phyloP scores from a whole-genome alignment of 2,329 filamentous ascomycete species.

The Aspergillus sergii region DNA sequence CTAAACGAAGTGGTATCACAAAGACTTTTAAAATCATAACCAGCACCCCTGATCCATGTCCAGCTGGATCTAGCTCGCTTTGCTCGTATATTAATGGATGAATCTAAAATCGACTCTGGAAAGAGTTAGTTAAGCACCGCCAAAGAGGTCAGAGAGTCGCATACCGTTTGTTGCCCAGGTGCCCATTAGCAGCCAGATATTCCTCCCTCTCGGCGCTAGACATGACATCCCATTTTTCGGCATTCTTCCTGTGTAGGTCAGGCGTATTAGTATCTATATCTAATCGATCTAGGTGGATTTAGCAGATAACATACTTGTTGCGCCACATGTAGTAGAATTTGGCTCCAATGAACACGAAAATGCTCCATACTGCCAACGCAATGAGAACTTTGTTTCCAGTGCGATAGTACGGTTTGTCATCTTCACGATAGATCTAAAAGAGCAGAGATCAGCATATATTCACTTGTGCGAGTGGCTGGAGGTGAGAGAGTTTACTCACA shows the following conservation, averaged over 20 bases:
- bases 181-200: slow-evolving; percentile 42
- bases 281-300: background rate
- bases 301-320: slow-evolving; percentile 38
- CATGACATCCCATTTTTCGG: slow-evolving; percentile 45
- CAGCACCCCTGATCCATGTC: background rate
- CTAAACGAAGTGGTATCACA: slow-evolving; percentile 5
- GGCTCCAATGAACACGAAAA: slow-evolving; percentile 53
- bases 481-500: slow-evolving; percentile 26
- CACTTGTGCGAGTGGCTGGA: background rate
- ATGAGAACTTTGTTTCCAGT: slow-evolving; percentile 61
- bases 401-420: slow-evolving; percentile 60
- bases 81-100: slow-evolving; percentile 27
- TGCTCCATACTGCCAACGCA: slow-evolving; percentile 52
- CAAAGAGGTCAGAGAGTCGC: background rate
- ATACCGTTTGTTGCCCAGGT: slow-evolving; percentile 49
- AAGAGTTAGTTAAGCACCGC: background rate
- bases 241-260: slow-evolving; percentile 29
- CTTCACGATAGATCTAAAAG: slow-evolving; percentile 57
- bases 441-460: slow-evolving; percentile 5
- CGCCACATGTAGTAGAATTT: slow-evolving; percentile 45
- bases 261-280: background rate
- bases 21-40: background rate
- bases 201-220: slow-evolving; percentile 38
- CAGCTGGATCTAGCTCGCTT: slow-evolving; percentile 4
- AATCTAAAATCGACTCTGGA: slow-evolving; percentile 43